Base-by-base conservation (phyloP, 352 stramenopile species). In the Pythium sukuiense region DNA sequence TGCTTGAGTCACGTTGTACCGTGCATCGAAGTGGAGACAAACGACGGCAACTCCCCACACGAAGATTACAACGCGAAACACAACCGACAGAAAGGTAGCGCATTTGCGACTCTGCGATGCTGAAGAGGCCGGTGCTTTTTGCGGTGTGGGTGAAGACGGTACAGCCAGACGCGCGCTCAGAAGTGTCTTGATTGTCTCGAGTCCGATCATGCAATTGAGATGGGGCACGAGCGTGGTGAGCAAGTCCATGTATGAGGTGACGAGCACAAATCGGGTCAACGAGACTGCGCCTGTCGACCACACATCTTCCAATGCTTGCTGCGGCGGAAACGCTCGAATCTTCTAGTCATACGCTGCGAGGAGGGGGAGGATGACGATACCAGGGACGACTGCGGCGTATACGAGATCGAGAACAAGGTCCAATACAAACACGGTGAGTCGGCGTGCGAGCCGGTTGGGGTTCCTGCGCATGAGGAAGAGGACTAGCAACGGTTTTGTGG, bases 161-260 rank as follows among this genome's bases (percentile, higher is more conserved):
- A 14, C 9, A 45, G 12, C 11, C 32, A 26, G 18, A 20, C 6
- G n/a, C 18, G 9, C 35, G 26, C 32, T 20, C 35, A 53, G 39
- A 5, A 62, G 55, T 13, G 55, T 5, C 26, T 62, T 62, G 24
- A 54, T 1, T 26, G 43, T 20, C 37, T 62, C 33, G 2, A 53
- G 3, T 27, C 20, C 26, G 2, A 62, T 24, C 26, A 62, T 26
- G 35, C 53, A 62, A 39, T 62, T 62, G 24, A 62, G 8, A 18
- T 62, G 26, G 13, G 58, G 58, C 20, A 66, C 59, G 32, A 66
- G 20, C 27, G 59, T 54, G 3, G 59, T 59, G 20, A 35, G 9
- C 29, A 66, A 29, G 53, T 66, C 59, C 9, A 59, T 9, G 20
- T 58, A 54, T 18, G 59, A 66, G 6, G 59, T 66, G 7, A 66